These are phyloP conservation scores for Candida berthetii DNA, from an alignment of 805 yeast species.

Conservation along the genomic window DNA sequence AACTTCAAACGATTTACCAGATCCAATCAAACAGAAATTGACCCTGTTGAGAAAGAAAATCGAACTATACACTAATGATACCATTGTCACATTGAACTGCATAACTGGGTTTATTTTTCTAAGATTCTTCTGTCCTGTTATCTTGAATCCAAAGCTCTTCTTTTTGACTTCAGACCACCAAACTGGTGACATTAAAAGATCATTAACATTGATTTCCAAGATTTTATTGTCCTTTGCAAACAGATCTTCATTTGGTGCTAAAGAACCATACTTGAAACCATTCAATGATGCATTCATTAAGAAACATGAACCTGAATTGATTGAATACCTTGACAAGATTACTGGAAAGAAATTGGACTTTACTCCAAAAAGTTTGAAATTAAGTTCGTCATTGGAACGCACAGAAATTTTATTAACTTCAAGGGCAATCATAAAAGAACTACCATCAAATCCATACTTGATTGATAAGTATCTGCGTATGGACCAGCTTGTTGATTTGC, in stretches of 20 bases:
- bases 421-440: conserved; percentile 44
- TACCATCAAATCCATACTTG: conserved; percentile 63
- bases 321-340: conserved; percentile 65
- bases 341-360: conserved; percentile 68
- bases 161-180: conserved; percentile 67
- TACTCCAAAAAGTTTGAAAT: conserved; percentile 47
- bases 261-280: conserved; percentile 72
- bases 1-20: conserved; percentile 74
- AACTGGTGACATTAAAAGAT: conserved; percentile 64
- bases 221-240: conserved; percentile 74
- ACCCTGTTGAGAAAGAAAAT: conserved; percentile 56
- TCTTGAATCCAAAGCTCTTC: conserved; percentile 83
- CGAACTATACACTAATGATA: conserved; percentile 52
- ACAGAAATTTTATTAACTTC: conserved; percentile 49
- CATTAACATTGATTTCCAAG: conserved; percentile 78
- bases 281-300: conserved; percentile 62
- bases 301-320: conserved; percentile 48
- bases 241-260: conserved; percentile 66
- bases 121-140: conserved; percentile 85
- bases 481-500: conserved; percentile 47
- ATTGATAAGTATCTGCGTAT: conserved; percentile 61
- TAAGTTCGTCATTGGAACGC: conserved; percentile 50
- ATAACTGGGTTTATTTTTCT: conserved; percentile 79
- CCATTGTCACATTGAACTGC: conserved; percentile 53
- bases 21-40: conserved; percentile 56